Evolutionary conservation across 139 green algal genomes (phyloP), one percentile per base, ranked within the genome.

Genomic region (Chlamydomonas schloesseri): DNA sequence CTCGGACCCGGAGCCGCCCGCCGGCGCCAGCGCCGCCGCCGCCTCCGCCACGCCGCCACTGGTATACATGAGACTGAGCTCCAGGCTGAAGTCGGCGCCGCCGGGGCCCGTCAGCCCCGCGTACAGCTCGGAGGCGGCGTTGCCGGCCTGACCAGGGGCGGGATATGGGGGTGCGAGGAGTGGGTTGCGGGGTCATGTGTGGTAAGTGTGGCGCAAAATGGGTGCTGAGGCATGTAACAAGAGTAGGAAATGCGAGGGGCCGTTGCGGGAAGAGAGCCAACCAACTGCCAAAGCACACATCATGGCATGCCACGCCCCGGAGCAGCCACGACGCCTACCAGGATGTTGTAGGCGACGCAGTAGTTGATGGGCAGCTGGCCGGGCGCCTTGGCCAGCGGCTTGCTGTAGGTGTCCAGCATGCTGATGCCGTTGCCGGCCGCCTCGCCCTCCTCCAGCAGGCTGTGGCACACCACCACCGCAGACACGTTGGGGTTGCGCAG

Each of bases 331-430:
- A 14, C 14, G 50, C 50, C 50, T 57, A 87, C 81, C 81, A 71
- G 8, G 20, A 89, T 33, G 47, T 73, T 72, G 77, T 89, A 89
- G 11, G 77, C 73, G 28, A 83, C 85, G 55, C 77, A 84, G 78
- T 87, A 89, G 77, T 62, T 37, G 5, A 89, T 47, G 31, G 69
- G 60, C 70, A 78, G 70, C 20, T 57, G 46, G n/a, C 85, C 85
- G 6, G 58, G 36, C 17, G 37, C 68, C 37, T 75, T 79, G 31
- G 85, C 23, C n/a, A 89, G 64, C 34, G 64, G 77, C 46, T 64
- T 42, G 20, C 77, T 89, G 58, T 78, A 89, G 1, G 85, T 89
- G 85, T 89, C 85, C 58, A 84, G 74, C 74, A 62, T 60, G 65
- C 50, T 81, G 73, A 72, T 84, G 83, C 73, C 42, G 42, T 50